phyloP scores from a whole-genome alignment of 495 filamentous ascomycete species.

The Elasticomyces elasticus region DNA sequence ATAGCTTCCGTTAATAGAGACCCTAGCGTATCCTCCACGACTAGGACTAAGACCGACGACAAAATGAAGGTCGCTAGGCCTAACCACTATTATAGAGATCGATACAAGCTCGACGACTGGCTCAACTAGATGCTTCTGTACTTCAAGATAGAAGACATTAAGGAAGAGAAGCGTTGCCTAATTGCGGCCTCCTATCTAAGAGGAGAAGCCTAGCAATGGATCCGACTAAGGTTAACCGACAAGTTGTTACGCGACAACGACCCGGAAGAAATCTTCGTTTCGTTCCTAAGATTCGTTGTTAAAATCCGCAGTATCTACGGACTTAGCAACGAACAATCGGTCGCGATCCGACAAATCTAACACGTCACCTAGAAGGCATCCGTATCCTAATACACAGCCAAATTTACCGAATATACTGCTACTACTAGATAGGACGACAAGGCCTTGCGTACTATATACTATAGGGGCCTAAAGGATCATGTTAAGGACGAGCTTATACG shows the following conservation, averaged over 20 bases:
- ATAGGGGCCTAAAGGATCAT: constrained; percentile 1
- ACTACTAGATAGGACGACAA: constrained; percentile 1
- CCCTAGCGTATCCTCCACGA: neutral
- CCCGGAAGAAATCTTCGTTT: neutral
- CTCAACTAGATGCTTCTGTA: neutral
- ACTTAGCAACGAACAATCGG: constrained; percentile 6
- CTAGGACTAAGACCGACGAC: neutral
- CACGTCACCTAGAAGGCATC: constrained; percentile 1
- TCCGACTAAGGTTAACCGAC: neutral
- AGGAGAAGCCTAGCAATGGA: neutral
- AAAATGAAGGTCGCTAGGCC: constrained; percentile 2
- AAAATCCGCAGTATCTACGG: neutral
- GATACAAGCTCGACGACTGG: constrained; percentile 4
- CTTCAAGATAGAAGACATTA: neutral
- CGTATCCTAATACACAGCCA: constrained; percentile 11
- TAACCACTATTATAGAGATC: constrained; percentile 1
- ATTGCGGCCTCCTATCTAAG: neutral
- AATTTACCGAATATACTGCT: constrained; percentile 2
- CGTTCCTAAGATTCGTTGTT: neutral
- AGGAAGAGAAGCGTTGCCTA: neutral
- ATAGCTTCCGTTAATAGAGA: constrained; percentile 1
- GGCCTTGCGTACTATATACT: neutral
- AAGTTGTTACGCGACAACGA: neutral
- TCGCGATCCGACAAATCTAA: neutral
- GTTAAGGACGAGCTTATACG: constrained; percentile 11